Conservation (phyloP, 371 early-diverging fungal species). For the Apophysomyces sp. region DNA sequence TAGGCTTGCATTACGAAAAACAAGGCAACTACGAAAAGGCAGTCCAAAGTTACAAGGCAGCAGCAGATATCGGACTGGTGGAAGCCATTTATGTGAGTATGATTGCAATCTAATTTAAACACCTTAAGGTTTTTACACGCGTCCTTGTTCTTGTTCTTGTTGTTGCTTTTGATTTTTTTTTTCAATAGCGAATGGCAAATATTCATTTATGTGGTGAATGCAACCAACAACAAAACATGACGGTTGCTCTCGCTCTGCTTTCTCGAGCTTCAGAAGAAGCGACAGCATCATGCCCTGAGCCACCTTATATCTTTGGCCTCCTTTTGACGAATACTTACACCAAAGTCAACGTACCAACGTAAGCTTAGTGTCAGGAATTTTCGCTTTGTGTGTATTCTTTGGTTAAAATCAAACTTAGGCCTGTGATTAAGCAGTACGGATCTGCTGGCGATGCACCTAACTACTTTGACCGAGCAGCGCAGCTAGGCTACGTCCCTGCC, state of each 20-base stretch:
- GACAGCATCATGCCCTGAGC: conserved; percentile 9
- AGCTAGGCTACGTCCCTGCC: conserved; percentile 30
- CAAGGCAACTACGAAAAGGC: conserved; percentile 63
- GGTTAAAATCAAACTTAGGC: conserved; percentile 23
- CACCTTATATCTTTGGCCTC: conserved; percentile 17
- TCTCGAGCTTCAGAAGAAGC: conserved; percentile 17
- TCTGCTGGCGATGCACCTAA: conserved; percentile 27
- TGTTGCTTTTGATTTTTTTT: not conserved
- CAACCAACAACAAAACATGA: conserved; percentile 22
- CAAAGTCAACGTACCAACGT: conserved; percentile 16
- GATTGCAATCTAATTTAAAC: too few relatives aligned
- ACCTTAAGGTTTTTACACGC: not conserved
- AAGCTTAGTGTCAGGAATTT: not conserved
- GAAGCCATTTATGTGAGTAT: conserved; percentile 66
- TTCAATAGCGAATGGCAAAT: conserved; percentile 8
- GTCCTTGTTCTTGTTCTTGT: not conserved
- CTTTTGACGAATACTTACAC: conserved; percentile 20
- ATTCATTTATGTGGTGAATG: conserved; percentile 17
- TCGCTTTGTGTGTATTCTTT: not conserved
- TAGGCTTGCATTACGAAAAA: conserved; percentile 48
- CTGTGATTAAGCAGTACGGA: conserved; percentile 18
- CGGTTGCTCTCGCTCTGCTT: conserved; percentile 5
- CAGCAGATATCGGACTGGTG: conserved; percentile 67
- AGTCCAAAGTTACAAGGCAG: conserved; percentile 73
- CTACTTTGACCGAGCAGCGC: conserved; percentile 34